Evolutionary conservation across 169 alveolate species (phyloP).

Genomic region (Perkinsus olseni): DNA sequence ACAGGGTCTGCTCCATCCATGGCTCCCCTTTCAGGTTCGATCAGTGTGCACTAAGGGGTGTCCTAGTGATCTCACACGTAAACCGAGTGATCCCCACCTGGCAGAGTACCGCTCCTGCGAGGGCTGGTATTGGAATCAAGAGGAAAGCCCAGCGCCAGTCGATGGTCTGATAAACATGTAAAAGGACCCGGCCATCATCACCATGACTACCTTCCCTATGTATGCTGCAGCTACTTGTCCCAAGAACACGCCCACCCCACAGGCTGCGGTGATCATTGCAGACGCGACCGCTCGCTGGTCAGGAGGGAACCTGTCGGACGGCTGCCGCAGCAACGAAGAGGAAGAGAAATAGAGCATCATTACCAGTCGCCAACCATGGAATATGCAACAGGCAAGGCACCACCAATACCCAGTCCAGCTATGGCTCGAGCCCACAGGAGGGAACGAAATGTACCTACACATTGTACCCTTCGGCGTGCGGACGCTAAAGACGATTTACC

Average conservation of each 20-base stretch:
- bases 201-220: constrained; percentile 7
- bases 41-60: background rate
- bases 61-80: background rate
- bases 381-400: constrained; percentile 19
- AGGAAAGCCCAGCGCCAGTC: constrained; percentile 36
- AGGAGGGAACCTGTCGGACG: background rate
- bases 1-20: background rate
- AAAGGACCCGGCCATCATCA: background rate
- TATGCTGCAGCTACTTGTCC: constrained; percentile 28
- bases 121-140: constrained; percentile 15
- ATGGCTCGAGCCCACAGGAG: background rate
- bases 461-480: background rate
- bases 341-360: background rate
- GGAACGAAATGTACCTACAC: background rate
- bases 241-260: constrained; percentile 22
- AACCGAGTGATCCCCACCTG: constrained; percentile 9
- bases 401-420: constrained; percentile 25
- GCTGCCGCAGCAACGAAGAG: too few species aligned
- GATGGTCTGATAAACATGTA: background rate
- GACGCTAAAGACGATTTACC: constrained; percentile 7
- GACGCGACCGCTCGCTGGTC: constrained; percentile 21
- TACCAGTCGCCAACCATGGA: constrained; percentile 29
- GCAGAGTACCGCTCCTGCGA: constrained; percentile 18
- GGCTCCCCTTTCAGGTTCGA: background rate
- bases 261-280: constrained; percentile 23